phyloP scores from a whole-genome alignment of 2,329 filamentous ascomycete species.

The Hypoxylon sp. region DNA sequence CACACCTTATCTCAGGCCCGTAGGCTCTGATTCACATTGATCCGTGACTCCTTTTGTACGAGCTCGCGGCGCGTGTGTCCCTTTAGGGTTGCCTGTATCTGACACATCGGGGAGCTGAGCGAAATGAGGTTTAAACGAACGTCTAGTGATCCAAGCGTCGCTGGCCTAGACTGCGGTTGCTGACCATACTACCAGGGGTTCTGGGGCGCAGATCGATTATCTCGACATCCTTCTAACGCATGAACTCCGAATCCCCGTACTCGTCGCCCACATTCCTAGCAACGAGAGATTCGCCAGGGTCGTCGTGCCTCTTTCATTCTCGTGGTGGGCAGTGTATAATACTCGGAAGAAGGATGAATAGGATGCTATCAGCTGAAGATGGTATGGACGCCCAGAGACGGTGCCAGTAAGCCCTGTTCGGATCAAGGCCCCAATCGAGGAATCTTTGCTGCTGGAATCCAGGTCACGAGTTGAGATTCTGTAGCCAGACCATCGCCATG shows the following conservation, averaged over 20 bases:
- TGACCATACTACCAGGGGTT: background rate
- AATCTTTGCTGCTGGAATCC: too few relatives aligned
- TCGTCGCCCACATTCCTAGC: background rate
- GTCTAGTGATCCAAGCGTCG: background rate
- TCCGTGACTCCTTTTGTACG: background rate
- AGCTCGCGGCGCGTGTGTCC: background rate
- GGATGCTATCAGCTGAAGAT: slow-evolving; percentile 5
- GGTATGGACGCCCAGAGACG: too few relatives aligned
- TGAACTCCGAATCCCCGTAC: background rate
- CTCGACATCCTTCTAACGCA: background rate
- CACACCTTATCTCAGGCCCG: background rate
- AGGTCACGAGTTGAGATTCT: too few relatives aligned
- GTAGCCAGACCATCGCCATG: too few relatives aligned
- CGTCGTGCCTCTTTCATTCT: too few relatives aligned
- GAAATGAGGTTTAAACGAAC: slow-evolving; percentile 1
- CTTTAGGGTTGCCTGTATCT: slow-evolving; percentile 10
- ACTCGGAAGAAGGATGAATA: background rate
- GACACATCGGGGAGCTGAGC: slow-evolving; percentile 8
- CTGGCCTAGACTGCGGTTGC: background rate
- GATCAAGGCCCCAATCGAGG: too few relatives aligned
- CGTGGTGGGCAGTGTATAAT: background rate
- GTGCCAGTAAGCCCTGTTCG: too few relatives aligned
- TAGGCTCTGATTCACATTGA: background rate
- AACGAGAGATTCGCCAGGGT: background rate
- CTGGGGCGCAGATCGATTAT: background rate